A percentile compares a stretch with the other conserved stretches of the same genome.
These are phyloP conservation scores for Salvia hispanica DNA, from an alignment of 257 asterid species.

Conservation along the genomic window DNA sequence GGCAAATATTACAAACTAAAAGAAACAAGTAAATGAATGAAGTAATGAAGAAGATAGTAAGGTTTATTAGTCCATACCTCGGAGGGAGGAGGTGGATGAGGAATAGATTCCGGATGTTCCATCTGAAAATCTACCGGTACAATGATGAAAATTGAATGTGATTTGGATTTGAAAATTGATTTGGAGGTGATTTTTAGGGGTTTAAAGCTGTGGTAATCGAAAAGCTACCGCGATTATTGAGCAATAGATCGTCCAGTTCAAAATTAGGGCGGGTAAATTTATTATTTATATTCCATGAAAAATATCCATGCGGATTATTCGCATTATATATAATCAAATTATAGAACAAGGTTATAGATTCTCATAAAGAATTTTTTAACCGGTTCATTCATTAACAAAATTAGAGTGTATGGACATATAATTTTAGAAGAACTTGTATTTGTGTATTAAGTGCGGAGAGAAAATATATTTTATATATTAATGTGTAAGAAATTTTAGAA, in stretches of 20 bases:
- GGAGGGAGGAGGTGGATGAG: constrained; percentile 44
- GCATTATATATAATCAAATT: too few relatives aligned
- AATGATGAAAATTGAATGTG: background rate
- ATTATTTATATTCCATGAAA: background rate
- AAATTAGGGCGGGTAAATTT: too few relatives aligned
- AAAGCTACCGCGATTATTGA: constrained; percentile 15
- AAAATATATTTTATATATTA: too few relatives aligned
- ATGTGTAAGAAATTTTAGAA: too few relatives aligned
- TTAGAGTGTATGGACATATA: too few relatives aligned
- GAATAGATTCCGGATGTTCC: constrained; percentile 52
- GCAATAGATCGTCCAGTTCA: background rate
- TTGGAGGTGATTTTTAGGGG: too few relatives aligned
- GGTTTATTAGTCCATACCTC: constrained; percentile 34
- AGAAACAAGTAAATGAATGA: background rate
- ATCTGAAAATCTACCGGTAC: constrained; percentile 36
- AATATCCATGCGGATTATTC: too few relatives aligned
- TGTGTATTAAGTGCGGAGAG: too few relatives aligned
- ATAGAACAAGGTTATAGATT: too few relatives aligned
- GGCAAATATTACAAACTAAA: background rate
- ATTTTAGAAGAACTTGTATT: too few relatives aligned
- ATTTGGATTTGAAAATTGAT: constrained; percentile 37
- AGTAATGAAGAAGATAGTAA: background rate
- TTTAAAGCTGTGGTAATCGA: background rate
- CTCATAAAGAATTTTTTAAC: too few relatives aligned
- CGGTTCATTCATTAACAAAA: too few relatives aligned